Percentiles rank a stretch among this genome's conserved stretches.
Conservation (phyloP, 306 rosid genomes). For the Trifolium pratense region DNA sequence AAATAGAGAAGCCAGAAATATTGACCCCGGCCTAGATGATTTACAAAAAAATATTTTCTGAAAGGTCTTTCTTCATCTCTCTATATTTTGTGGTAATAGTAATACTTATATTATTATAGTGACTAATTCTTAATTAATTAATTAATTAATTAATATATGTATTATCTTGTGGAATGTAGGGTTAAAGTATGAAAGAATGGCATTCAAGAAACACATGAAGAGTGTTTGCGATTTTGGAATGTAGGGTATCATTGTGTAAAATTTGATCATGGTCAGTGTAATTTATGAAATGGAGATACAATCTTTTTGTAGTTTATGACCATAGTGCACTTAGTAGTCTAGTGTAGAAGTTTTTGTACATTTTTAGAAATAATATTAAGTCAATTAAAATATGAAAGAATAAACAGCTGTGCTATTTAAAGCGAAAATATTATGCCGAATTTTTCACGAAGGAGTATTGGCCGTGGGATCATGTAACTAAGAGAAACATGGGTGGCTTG, state of each 20-base stretch:
- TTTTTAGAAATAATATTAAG: background rate
- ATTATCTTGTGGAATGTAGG: conserved; percentile 35
- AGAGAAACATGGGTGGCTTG: too few species aligned
- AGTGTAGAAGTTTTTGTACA: conserved; percentile 27
- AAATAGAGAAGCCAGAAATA: conserved; percentile 52
- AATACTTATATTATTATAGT: background rate
- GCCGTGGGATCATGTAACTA: too few species aligned
- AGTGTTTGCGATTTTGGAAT: conserved; percentile 9
- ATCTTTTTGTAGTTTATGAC: conserved; percentile 8
- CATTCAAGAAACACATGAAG: conserved; percentile 37
- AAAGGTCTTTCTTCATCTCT: conserved; percentile 40
- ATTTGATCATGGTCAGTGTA: conserved; percentile 29
- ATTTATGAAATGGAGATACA: conserved; percentile 22
- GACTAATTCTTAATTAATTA: conserved; percentile 2
- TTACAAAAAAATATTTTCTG: conserved; percentile 65
- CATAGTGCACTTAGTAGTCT: conserved; percentile 9
- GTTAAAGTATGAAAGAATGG: conserved; percentile 23
- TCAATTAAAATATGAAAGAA: background rate
- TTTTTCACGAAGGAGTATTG: too few species aligned
- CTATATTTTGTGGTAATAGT: background rate
- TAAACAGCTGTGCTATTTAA: too few species aligned
- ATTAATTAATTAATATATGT: conserved; percentile 5
- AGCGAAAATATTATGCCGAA: too few species aligned
- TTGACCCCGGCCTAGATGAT: conserved; percentile 65
- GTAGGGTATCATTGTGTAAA: conserved; percentile 18